These are phyloP conservation scores for Colletotrichum sansevieriae DNA, from an alignment of 2,329 filamentous ascomycete species.

Conservation along the genomic window DNA sequence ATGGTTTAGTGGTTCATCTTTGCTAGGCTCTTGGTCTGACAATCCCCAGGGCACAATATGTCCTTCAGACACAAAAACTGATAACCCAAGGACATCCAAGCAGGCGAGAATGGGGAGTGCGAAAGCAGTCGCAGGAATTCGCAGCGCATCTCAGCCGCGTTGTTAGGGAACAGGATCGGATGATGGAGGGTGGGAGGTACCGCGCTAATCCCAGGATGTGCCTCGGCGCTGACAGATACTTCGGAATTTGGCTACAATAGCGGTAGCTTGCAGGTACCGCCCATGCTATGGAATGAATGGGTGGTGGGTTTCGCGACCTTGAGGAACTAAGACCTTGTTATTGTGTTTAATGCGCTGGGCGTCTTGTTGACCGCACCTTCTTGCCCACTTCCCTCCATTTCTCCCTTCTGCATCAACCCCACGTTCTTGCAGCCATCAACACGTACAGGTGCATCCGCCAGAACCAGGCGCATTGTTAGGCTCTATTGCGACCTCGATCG, in stretches of 20 bases:
- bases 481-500: slow-evolving; percentile 40
- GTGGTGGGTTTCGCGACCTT: slow-evolving; percentile 24
- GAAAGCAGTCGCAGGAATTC: slow-evolving; percentile 27
- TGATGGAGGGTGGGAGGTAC: slow-evolving; percentile 33
- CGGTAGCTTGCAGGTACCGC: slow-evolving; percentile 5
- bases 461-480: slow-evolving; percentile 43
- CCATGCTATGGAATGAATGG: slow-evolving; percentile 24
- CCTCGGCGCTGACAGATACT: slow-evolving; percentile 28
- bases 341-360: slow-evolving; percentile 40
- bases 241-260: background rate
- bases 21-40: slow-evolving; percentile 6
- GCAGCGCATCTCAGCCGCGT: slow-evolving; percentile 38
- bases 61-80: slow-evolving; percentile 34
- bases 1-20: slow-evolving; percentile 12
- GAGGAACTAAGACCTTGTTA: slow-evolving; percentile 36
- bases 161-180: slow-evolving; percentile 31
- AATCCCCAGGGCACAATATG: slow-evolving; percentile 15
- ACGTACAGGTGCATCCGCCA: slow-evolving; percentile 45
- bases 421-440: slow-evolving; percentile 49
- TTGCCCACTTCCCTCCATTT: slow-evolving; percentile 43
- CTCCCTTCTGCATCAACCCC: slow-evolving; percentile 55
- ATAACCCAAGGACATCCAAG: slow-evolving; percentile 32
- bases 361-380: slow-evolving; percentile 44
- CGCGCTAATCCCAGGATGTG: slow-evolving; percentile 5
- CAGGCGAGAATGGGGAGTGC: slow-evolving; percentile 31